phyloP scores from a whole-genome alignment of 1,284 basidiomycete species.

The Irpex sp. region DNA sequence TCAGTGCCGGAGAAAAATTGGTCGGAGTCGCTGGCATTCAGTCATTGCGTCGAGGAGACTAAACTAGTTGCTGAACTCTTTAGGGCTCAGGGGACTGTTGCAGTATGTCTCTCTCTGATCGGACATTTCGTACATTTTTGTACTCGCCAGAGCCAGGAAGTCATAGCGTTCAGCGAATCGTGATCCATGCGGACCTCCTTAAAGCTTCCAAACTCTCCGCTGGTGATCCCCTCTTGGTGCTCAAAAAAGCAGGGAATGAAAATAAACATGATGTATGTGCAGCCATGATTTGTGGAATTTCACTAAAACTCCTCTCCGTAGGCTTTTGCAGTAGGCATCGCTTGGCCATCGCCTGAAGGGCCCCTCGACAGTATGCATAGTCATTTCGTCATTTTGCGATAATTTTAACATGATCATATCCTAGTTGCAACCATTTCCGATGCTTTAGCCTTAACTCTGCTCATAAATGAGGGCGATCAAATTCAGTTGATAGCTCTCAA shows the following conservation, averaged over 20 bases:
- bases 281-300: background rate
- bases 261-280: slow-evolving; percentile 17
- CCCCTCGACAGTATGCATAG: slow-evolving; percentile 48
- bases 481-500: slow-evolving; percentile 49
- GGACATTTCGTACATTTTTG: slow-evolving; percentile 41
- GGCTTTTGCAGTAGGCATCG: slow-evolving; percentile 61
- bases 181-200: slow-evolving; percentile 62
- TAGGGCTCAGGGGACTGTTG: background rate
- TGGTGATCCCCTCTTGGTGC: slow-evolving; percentile 60
- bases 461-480: slow-evolving; percentile 41
- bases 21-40: too few species aligned
- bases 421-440: slow-evolving; percentile 52
- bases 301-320: slow-evolving; percentile 19
- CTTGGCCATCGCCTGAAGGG: slow-evolving; percentile 67
- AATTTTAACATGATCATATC: slow-evolving; percentile 1
- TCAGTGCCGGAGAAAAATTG: too few species aligned
- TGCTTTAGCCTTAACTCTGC: slow-evolving; percentile 58
- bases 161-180: slow-evolving; percentile 59
- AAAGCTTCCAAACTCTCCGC: slow-evolving; percentile 62
- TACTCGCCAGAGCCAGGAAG: slow-evolving; percentile 36
- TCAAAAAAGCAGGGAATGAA: slow-evolving; percentile 36
- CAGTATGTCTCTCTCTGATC: slow-evolving; percentile 38
- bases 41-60: background rate
- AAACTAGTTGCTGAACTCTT: background rate
- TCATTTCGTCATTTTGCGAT: slow-evolving; percentile 4